A percentile compares a stretch with the other conserved stretches of the same genome.
Conservation (phyloP, 2,329 filamentous ascomycete genomes). For the Pseudogymnoascus sp. region DNA sequence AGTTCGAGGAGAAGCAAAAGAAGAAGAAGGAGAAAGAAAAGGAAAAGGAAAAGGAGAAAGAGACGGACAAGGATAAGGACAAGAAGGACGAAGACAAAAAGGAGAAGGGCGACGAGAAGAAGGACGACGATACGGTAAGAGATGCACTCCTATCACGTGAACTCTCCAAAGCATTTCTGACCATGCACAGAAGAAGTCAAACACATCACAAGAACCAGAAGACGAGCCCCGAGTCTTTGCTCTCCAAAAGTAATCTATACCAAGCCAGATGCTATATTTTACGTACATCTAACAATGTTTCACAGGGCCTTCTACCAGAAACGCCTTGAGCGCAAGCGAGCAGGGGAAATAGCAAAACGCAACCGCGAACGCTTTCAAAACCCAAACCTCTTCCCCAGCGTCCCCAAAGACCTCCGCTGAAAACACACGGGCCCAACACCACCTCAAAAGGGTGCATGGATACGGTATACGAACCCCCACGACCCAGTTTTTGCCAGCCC, state of each 20-base stretch:
- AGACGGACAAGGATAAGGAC: constrained; percentile 39
- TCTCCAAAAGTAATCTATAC: constrained; percentile 59
- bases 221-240: constrained; percentile 74
- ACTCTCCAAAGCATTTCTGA: background rate
- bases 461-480: background rate
- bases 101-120: constrained; percentile 34
- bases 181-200: constrained; percentile 23
- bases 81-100: constrained; percentile 38
- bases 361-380: constrained; percentile 74
- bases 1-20: constrained; percentile 71
- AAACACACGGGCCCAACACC: background rate
- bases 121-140: constrained; percentile 32
- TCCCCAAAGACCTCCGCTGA: constrained; percentile 52
- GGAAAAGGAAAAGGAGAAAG: constrained; percentile 47
- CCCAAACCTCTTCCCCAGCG: constrained; percentile 74
- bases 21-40: constrained; percentile 61
- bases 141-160: constrained; percentile 28
- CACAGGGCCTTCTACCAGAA: constrained; percentile 75
- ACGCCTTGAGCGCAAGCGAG: constrained; percentile 67
- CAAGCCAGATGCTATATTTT: background rate
- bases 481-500: background rate
- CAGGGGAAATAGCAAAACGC: constrained; percentile 68
- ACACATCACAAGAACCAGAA: constrained; percentile 32
- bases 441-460: background rate
- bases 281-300: constrained; percentile 10